Evolutionary conservation across 257 asterid genomes (phyloP).

Genomic region (Craterostigma plantagineum): DNA sequence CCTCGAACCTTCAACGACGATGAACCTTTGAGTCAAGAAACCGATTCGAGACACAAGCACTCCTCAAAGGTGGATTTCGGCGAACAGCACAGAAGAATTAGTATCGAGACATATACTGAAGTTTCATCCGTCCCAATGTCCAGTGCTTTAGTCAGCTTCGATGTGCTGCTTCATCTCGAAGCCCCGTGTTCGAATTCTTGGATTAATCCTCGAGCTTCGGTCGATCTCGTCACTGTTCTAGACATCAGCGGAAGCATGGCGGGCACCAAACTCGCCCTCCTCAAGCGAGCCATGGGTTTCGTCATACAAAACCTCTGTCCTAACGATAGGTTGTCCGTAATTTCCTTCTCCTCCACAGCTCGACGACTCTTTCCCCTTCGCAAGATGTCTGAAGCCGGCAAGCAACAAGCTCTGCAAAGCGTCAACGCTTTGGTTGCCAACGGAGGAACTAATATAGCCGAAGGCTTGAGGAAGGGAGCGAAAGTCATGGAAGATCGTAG

Average conservation of each 20-base stretch:
- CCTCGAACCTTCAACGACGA: constrained; percentile 79
- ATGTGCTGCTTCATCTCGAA: constrained; percentile 53
- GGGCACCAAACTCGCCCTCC: constrained; percentile 84
- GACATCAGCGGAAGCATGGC: constrained; percentile 99
- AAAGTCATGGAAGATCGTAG: constrained; percentile 78
- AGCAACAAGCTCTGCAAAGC: constrained; percentile 77
- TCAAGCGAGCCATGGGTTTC: constrained; percentile 97
- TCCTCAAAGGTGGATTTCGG: constrained; percentile 12
- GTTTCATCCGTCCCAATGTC: constrained; percentile 42
- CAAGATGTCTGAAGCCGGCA: constrained; percentile 76
- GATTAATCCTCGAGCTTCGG: constrained; percentile 57
- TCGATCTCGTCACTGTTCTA: constrained; percentile 92
- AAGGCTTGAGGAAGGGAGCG: constrained; percentile 86
- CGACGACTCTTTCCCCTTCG: constrained; percentile 84
- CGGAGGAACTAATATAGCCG: constrained; percentile 96
- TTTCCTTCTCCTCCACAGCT: constrained; percentile 92
- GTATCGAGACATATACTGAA: constrained; percentile 50
- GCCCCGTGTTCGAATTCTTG: constrained; percentile 64
- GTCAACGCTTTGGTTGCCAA: constrained; percentile 81
- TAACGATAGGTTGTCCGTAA: constrained; percentile 68
- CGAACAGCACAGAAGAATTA: constrained; percentile 27
- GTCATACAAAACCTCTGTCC: constrained; percentile 95
- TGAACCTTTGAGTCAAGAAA: constrained; percentile 47
- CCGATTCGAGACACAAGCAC: constrained; percentile 14
- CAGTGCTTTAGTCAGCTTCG: constrained; percentile 26